Evolutionary conservation across 2,329 filamentous ascomycete species (phyloP).

Genomic region (Lecanicillium sp.): DNA sequence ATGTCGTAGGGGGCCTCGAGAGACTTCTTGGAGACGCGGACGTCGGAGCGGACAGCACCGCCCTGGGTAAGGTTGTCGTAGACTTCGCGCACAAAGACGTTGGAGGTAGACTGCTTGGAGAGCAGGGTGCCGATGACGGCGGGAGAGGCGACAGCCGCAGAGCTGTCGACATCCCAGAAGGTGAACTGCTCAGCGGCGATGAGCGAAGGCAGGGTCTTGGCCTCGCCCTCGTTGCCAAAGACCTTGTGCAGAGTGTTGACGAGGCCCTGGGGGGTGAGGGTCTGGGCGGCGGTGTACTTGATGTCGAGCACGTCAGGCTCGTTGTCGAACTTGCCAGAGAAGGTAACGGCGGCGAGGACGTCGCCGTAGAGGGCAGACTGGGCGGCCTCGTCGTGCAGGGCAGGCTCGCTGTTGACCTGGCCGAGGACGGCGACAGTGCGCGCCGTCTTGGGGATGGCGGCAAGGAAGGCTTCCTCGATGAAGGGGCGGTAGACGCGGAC

Average conservation of each 20-base stretch:
- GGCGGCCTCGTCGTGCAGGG: slow-evolving; percentile 23
- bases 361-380: slow-evolving; percentile 83
- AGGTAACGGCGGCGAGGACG: slow-evolving; percentile 77
- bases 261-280: slow-evolving; percentile 50
- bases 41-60: slow-evolving; percentile 75
- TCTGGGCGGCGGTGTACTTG: slow-evolving; percentile 74
- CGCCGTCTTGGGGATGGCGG: slow-evolving; percentile 67
- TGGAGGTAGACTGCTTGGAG: slow-evolving; percentile 66
- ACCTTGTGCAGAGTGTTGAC: slow-evolving; percentile 45
- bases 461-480: slow-evolving; percentile 87
- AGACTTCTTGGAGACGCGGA: slow-evolving; percentile 75
- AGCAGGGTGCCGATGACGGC: slow-evolving; percentile 50
- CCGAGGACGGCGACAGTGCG: slow-evolving; percentile 79
- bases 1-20: slow-evolving; percentile 81
- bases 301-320: slow-evolving; percentile 67
- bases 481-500: slow-evolving; percentile 94
- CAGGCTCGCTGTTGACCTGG: slow-evolving; percentile 70
- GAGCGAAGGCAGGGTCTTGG: slow-evolving; percentile 34
- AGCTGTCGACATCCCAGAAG: slow-evolving; percentile 88
- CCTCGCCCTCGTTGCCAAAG: slow-evolving; percentile 48
- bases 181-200: slow-evolving; percentile 73
- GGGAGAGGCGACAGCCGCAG: slow-evolving; percentile 59
- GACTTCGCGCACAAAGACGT: slow-evolving; percentile 55
- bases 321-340: slow-evolving; percentile 61
- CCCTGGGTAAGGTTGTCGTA: slow-evolving; percentile 65